Evolutionary conservation across 148 eudicot genomes (phyloP).

Genomic region (Arctostaphylos glauca): DNA sequence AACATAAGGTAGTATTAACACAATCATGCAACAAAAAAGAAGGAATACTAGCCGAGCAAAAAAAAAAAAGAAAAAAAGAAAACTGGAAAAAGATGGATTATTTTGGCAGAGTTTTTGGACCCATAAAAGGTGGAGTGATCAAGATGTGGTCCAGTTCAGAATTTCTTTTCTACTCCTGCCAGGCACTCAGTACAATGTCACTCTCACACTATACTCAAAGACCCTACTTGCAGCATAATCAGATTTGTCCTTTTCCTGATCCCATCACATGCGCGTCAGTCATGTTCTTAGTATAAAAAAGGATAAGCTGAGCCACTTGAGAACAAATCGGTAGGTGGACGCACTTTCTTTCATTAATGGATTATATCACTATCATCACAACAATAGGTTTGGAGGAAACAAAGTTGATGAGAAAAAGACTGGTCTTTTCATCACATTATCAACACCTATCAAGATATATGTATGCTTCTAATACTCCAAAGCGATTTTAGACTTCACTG

Average conservation of each 20-base stretch:
- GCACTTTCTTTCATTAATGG: not conserved
- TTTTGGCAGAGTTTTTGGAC: no score
- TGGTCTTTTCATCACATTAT: not conserved
- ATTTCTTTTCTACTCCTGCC: not conserved
- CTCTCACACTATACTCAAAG: not conserved
- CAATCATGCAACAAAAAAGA: not conserved
- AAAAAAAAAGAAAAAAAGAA: not conserved
- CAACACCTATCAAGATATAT: constrained; percentile 2
- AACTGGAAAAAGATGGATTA: not conserved
- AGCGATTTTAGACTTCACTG: not conserved
- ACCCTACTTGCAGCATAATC: not conserved
- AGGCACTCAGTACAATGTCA: not conserved
- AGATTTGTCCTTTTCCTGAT: constrained; percentile 3
- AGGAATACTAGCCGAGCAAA: not conserved
- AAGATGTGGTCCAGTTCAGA: not conserved
- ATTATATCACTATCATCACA: not conserved
- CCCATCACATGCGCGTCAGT: not conserved
- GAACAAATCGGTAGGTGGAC: not conserved
- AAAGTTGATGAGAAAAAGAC: not conserved
- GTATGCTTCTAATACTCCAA: not conserved
- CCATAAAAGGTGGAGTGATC: not conserved
- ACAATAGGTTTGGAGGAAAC: not conserved
- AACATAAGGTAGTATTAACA: not conserved
- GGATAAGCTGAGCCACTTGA: not conserved
- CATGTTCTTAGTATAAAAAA: not conserved